These are phyloP conservation scores for Panaeolus cyanescens DNA, from an alignment of 768 basidiomycete species.

Conservation along the genomic window DNA sequence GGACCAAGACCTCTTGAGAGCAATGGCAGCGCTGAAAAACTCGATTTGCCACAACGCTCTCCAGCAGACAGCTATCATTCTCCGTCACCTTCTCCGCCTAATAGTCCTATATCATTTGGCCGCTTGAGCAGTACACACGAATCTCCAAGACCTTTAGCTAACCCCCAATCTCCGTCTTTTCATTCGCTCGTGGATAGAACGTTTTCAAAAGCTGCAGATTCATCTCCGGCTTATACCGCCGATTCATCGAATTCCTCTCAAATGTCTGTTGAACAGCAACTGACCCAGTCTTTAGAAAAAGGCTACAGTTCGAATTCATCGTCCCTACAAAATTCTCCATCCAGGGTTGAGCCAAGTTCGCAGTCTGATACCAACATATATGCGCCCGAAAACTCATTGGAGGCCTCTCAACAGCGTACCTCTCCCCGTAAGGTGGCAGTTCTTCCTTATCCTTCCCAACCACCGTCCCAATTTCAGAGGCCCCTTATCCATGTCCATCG, in stretches of 20 bases:
- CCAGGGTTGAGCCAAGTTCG: not conserved
- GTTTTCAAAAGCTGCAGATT: constrained; percentile 3
- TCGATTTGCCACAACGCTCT: too few species aligned
- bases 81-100: not conserved
- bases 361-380: not conserved
- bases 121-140: not conserved
- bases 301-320: constrained; percentile 7
- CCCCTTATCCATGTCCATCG: constrained; percentile 17
- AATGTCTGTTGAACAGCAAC: constrained; percentile 47
- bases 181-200: not conserved
- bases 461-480: constrained; percentile 20
- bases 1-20: not conserved
- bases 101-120: not conserved
- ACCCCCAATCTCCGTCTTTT: not conserved
- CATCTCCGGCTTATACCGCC: constrained; percentile 20
- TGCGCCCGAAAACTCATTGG: constrained; percentile 10
- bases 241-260: constrained; percentile 37
- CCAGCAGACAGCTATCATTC: too few species aligned
- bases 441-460: constrained; percentile 14
- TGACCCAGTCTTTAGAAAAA: constrained; percentile 40
- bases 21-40: not conserved
- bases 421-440: not conserved
- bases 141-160: not conserved
- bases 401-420: constrained; percentile 4
- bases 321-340: not conserved